Evolutionary conservation across 73 alveolate species (phyloP), one percentile per base, ranked within the genome.

Genomic region (Paramecium octaurelia): DNA sequence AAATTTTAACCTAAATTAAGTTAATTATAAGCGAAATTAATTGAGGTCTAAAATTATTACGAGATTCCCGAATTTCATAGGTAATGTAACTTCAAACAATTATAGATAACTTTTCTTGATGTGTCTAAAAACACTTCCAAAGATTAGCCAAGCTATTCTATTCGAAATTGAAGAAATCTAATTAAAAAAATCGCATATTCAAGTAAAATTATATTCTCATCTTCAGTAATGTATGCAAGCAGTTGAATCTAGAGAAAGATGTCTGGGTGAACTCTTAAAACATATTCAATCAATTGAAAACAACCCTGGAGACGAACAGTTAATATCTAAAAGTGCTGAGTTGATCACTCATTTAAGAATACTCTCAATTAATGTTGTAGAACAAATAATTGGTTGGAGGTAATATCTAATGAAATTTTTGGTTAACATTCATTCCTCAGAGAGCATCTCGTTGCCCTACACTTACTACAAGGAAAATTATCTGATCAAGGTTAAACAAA

Each of bases 41-140:
- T 38, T 1, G 87, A 73, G 21, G 87, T 73, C 14, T 73, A 73
- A 43, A 29, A 73, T 73, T 40, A 73, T 36, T 35, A 73, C 14
- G 16, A 23, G n/a, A 73, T 73, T 36, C 87, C 87, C 2, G 87
- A 73, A 73, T 73, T 73, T 40, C 87, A 73, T 73, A 73, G 87
- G 87, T 73, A n/a, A 18, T 48, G 14, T 54, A 54, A 73, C 14
- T 27, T 1, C 42, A 36, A 36, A n/a, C 2, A 29, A 14, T 40
- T 35, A n/a, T 36, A 73, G 87, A 73, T 6, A 73, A 40, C 27
- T 73, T 6, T 73, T 73, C 38, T 36, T 18, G 7, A 16, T 73
- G 59, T 73, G 87, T 73, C 42, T 73, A 12, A 10, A 36, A 73
- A 36, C 87, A 10, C 34, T 73, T 4, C 87, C 87, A 73, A 73